Conservation (phyloP, 176 grass and related monocot genomes). For the Echinochloa phyllopogon region DNA sequence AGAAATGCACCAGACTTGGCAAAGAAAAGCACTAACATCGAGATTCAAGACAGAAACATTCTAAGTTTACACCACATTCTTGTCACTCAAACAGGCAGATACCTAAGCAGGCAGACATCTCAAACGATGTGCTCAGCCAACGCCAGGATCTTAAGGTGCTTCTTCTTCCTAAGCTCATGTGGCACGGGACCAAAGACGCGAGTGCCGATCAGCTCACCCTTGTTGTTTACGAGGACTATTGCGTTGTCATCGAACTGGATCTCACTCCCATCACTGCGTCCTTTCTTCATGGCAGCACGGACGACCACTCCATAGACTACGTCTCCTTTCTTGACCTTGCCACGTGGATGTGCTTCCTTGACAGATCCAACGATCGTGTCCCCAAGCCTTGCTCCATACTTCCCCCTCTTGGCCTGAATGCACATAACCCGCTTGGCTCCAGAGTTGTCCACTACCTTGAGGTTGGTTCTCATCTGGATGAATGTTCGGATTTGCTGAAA, state of each 20-base stretch:
- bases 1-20: neutral
- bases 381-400: conserved; percentile 80
- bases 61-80: neutral
- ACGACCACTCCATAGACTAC: conserved; percentile 97
- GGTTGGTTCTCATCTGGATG: conserved; percentile 98
- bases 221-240: conserved; percentile 89
- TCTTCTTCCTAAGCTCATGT: conserved; percentile 92
- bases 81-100: conserved; percentile 15
- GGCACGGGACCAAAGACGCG: conserved; percentile 80
- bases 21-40: neutral
- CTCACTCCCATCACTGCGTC: conserved; percentile 80
- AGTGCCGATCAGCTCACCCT: conserved; percentile 91
- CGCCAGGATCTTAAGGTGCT: conserved; percentile 93
- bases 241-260: conserved; percentile 93
- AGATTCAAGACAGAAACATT: neutral
- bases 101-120: conserved; percentile 12
- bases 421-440: conserved; percentile 99
- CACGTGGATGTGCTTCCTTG: conserved; percentile 89
- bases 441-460: conserved; percentile 95
- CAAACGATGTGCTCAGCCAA: conserved; percentile 92
- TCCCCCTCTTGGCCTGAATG: conserved; percentile 82
- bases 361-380: conserved; percentile 89
- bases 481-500: conserved; percentile 98
- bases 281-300: conserved; percentile 87
- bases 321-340: conserved; percentile 99